Evolutionary conservation across 345 rosid genomes (phyloP).

Genomic region (Brassica rapa): DNA sequence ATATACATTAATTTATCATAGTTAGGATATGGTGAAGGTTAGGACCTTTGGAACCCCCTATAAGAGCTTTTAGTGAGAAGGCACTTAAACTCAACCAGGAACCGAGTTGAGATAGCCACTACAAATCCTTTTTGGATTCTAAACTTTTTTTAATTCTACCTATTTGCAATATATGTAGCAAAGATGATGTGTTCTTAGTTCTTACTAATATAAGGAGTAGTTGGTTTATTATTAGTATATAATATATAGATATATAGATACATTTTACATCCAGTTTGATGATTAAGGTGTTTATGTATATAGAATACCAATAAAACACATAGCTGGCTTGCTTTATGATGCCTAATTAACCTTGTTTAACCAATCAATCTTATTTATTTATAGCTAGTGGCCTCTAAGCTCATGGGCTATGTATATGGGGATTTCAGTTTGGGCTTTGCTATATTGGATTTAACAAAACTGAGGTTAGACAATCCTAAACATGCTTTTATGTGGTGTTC

Average conservation of each 20-base stretch:
- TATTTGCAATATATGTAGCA: slow-evolving; percentile 1
- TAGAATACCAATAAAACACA: not conserved
- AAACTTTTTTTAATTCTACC: not conserved
- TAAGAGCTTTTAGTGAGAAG: slow-evolving; percentile 24
- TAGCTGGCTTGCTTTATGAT: slow-evolving; percentile 28
- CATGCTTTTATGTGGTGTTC: slow-evolving; percentile 5
- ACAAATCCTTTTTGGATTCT: slow-evolving; percentile 9
- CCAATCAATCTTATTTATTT: slow-evolving; percentile 5
- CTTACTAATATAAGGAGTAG: slow-evolving; percentile 22
- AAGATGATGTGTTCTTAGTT: slow-evolving; percentile 5
- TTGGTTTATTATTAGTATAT: slow-evolving; percentile 10
- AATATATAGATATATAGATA: not conserved
- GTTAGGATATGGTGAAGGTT: slow-evolving; percentile 13
- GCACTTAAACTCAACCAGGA: slow-evolving; percentile 23
- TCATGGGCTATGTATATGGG: slow-evolving; percentile 25
- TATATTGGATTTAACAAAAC: slow-evolving; percentile 14
- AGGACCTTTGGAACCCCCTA: slow-evolving; percentile 16
- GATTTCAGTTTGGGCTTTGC: slow-evolving; percentile 34
- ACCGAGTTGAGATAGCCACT: slow-evolving; percentile 28
- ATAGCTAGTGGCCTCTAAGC: slow-evolving; percentile 22
- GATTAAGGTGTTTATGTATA: not conserved
- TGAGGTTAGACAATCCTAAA: slow-evolving; percentile 6
- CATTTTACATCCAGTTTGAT: slow-evolving; percentile 1
- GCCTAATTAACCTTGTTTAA: slow-evolving; percentile 8
- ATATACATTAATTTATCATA: not conserved